Conservation (phyloP, 139 green algal species). For the Penium margaritaceum region DNA sequence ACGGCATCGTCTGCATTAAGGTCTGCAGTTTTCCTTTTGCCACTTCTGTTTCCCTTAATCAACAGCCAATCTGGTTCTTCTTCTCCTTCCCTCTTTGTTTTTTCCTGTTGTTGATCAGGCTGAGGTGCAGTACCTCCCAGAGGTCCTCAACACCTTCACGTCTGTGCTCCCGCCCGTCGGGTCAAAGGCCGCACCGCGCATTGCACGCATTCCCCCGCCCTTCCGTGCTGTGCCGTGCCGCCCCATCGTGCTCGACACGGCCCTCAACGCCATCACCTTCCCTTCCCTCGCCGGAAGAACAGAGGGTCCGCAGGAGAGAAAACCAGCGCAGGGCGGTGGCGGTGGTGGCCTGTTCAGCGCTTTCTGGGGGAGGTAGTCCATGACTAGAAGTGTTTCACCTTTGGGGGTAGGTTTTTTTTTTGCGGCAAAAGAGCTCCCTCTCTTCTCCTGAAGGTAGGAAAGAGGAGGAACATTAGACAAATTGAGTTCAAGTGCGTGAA, state of each 20-base stretch:
- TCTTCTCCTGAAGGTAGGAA: too few relatives aligned
- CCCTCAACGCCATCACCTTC: constrained; percentile 58
- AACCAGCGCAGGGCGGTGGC: too few relatives aligned
- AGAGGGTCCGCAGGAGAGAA: too few relatives aligned
- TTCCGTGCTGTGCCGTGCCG: constrained; percentile 56
- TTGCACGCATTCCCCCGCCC: constrained; percentile 52
- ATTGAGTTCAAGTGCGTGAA: too few relatives aligned
- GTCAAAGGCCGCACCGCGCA: not conserved
- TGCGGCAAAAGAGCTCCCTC: too few relatives aligned
- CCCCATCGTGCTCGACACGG: constrained; percentile 77
- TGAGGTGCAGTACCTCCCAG: constrained; percentile 51
- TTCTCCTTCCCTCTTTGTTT: not conserved
- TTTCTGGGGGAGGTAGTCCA: too few relatives aligned
- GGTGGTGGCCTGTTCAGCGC: too few relatives aligned
- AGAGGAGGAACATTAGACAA: too few relatives aligned
- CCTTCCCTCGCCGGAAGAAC: constrained; percentile 60
- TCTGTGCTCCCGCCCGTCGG: constrained; percentile 43
- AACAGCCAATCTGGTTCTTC: not conserved
- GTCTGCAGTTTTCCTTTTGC: too few relatives aligned
- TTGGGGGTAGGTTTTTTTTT: too few relatives aligned
- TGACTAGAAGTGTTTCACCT: too few relatives aligned
- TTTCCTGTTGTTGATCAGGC: not conserved
- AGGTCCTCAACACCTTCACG: constrained; percentile 55
- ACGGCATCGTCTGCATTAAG: too few relatives aligned
- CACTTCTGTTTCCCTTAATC: not conserved